phyloP scores from a whole-genome alignment of 1,284 basidiomycete genomes.

The Irpex sp. region DNA sequence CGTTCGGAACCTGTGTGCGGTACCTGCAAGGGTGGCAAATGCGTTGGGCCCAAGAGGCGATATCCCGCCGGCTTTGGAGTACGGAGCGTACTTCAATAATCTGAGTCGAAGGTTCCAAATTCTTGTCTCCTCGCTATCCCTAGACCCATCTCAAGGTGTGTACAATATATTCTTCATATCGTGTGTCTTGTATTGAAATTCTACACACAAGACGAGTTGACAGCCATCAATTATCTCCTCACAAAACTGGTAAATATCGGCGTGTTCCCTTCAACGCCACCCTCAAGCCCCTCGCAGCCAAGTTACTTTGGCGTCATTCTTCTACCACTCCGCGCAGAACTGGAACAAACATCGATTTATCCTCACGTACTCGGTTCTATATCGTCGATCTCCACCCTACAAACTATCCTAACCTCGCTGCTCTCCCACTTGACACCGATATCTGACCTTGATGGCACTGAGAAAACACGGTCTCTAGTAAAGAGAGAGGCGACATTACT shows the following conservation, averaged over 20 bases:
- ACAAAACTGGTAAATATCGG: constrained; percentile 66
- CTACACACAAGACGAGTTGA: constrained; percentile 21
- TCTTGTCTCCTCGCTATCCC: constrained; percentile 34
- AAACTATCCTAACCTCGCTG: constrained; percentile 56
- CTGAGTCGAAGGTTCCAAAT: constrained; percentile 53
- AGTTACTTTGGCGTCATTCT: constrained; percentile 60
- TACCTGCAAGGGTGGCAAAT: constrained; percentile 72
- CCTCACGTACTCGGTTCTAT: constrained; percentile 40
- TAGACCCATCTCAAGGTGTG: constrained; percentile 27
- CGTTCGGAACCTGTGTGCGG: constrained; percentile 52
- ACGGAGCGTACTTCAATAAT: constrained; percentile 48
- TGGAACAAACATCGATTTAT: constrained; percentile 41
- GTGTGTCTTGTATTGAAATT: constrained; percentile 7
- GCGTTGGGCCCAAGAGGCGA: constrained; percentile 34
- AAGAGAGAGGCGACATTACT: constrained; percentile 51
- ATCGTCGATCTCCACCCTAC: constrained; percentile 50
- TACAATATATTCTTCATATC: constrained; percentile 1
- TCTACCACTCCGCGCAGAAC: constrained; percentile 42
- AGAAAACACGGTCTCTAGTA: constrained; percentile 37
- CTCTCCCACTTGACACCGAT: constrained; percentile 41
- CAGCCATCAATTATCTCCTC: constrained; percentile 49
- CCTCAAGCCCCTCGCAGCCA: constrained; percentile 48
- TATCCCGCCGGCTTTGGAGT: constrained; percentile 46
- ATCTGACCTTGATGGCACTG: constrained; percentile 29
- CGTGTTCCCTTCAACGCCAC: constrained; percentile 49